These are phyloP conservation scores for Aureobasidium sp. DNA, from an alignment of 2,329 filamentous ascomycete genomes.

Conservation along the genomic window DNA sequence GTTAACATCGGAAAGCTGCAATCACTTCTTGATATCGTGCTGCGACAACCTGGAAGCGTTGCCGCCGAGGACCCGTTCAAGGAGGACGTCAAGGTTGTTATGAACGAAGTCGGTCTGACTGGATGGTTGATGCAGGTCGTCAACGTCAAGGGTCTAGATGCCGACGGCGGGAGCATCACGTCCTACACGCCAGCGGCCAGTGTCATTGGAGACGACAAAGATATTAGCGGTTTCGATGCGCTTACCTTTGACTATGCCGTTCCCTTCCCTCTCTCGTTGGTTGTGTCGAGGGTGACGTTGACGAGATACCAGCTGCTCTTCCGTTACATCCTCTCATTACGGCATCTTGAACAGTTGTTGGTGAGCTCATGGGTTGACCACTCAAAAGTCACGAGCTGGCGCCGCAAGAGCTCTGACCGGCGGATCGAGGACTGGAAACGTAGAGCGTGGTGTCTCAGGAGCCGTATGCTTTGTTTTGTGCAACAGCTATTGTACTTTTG, in stretches of 20 bases:
- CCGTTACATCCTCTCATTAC: slow-evolving; percentile 82
- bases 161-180: slow-evolving; percentile 44
- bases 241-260: slow-evolving; percentile 91
- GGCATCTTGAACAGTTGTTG: slow-evolving; percentile 81
- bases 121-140: slow-evolving; percentile 95
- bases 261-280: slow-evolving; percentile 89
- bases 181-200: slow-evolving; percentile 62
- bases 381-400: slow-evolving; percentile 73
- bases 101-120: slow-evolving; percentile 89
- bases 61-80: slow-evolving; percentile 95
- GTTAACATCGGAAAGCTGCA: slow-evolving; percentile 93
- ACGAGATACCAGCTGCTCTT: slow-evolving; percentile 95
- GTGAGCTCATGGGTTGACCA: slow-evolving; percentile 87
- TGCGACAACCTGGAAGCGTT: slow-evolving; percentile 92
- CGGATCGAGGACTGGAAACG: slow-evolving; percentile 88
- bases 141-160: slow-evolving; percentile 89
- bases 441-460: slow-evolving; percentile 81
- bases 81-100: slow-evolving; percentile 94
- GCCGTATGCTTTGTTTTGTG: slow-evolving; percentile 93
- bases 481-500: slow-evolving; percentile 97
- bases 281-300: slow-evolving; percentile 94
- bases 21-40: slow-evolving; percentile 86
- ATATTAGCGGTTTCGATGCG: slow-evolving; percentile 84
- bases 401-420: slow-evolving; percentile 60
- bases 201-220: slow-evolving; percentile 62